Percentiles rank a stretch among this genome's conserved stretches.
These are phyloP conservation scores for Gossypium gossypioides DNA, from an alignment of 441 rosid species.

Conservation along the genomic window DNA sequence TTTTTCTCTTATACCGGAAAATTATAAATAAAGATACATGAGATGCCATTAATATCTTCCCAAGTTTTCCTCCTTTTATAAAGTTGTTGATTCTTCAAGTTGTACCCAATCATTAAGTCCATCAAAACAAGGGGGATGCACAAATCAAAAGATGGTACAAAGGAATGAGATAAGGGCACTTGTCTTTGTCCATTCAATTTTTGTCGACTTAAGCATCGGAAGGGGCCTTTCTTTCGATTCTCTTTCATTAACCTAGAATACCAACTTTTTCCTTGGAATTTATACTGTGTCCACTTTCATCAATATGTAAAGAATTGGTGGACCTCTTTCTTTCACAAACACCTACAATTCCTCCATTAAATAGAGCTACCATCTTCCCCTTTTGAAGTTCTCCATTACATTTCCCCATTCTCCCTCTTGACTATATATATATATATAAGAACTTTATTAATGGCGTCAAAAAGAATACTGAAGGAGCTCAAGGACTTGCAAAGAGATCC, in stretches of 20 bases:
- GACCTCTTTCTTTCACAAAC: conserved; percentile 15
- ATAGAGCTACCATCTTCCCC: conserved; percentile 22
- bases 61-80: too few species aligned
- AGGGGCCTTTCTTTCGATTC: background rate
- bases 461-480: conserved; percentile 49
- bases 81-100: too few species aligned
- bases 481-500: conserved; percentile 62
- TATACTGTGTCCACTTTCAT: conserved; percentile 39
- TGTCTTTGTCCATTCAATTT: background rate
- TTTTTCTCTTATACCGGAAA: too few species aligned
- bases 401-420: conserved; percentile 4
- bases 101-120: too few species aligned
- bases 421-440: background rate
- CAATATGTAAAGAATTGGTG: conserved; percentile 25
- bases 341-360: conserved; percentile 29
- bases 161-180: background rate
- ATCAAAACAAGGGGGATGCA: too few species aligned
- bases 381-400: conserved; percentile 1
- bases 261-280: conserved; percentile 29
- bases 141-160: too few species aligned
- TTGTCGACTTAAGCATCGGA: background rate
- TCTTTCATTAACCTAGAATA: background rate
- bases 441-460: conserved; percentile 32
- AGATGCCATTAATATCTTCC: background rate
- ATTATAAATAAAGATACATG: background rate